Conservation (phyloP, 2,329 filamentous ascomycete species). For the Orbilia javanica region DNA sequence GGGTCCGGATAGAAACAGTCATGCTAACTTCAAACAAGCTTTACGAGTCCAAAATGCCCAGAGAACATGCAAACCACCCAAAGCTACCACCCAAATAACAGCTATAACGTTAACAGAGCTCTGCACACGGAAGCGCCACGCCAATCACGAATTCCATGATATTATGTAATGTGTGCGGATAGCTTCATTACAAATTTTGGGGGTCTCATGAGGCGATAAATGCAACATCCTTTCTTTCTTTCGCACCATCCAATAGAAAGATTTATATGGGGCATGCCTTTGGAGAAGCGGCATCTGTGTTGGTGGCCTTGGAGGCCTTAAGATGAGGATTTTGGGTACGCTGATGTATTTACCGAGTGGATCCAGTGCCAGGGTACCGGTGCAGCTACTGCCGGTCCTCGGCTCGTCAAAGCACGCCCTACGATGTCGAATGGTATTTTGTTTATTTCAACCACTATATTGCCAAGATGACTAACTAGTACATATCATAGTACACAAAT, state of each 20-base stretch:
- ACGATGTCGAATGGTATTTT: background rate
- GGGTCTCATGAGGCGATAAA: background rate
- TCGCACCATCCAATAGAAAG: constrained; percentile 21
- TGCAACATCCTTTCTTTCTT: background rate
- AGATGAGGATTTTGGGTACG: constrained; percentile 1
- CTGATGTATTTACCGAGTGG: background rate
- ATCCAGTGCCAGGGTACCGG: background rate
- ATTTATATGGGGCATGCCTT: constrained; percentile 17
- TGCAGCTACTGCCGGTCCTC: constrained; percentile 9
- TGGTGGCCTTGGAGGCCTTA: constrained; percentile 20
- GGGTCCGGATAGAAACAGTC: constrained; percentile 14
- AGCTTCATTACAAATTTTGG: background rate
- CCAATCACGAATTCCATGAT: constrained; percentile 26
- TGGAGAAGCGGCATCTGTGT: background rate
- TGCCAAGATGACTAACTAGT: background rate
- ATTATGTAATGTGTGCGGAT: constrained; percentile 19
- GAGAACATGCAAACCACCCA: constrained; percentile 14
- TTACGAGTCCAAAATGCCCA: constrained; percentile 5
- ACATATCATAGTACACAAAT: background rate
- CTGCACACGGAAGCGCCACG: constrained; percentile 30
- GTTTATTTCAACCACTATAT: background rate
- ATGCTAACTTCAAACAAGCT: constrained; percentile 28
- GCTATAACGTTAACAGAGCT: constrained; percentile 39
- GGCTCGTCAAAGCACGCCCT: constrained; percentile 10
- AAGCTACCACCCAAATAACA: background rate